Percentiles rank a stretch among this genome's conserved stretches.
Evolutionary conservation across 2,329 filamentous ascomycete genomes (phyloP).

Genomic region (Aspergillus fumigatus): DNA sequence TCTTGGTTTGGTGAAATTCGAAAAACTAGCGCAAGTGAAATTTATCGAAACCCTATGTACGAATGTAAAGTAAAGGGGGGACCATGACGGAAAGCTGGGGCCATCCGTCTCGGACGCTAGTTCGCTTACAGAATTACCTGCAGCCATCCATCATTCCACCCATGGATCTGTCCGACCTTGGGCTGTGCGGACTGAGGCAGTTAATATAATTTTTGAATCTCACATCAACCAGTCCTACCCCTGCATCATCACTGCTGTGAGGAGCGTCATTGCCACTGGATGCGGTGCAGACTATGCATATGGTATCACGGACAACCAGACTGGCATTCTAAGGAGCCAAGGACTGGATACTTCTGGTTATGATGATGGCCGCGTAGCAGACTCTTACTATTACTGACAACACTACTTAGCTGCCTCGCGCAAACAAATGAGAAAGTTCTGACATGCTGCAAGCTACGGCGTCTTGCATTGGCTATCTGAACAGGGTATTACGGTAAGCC

Average conservation of each 20-base stretch:
- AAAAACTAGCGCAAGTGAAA: neutral
- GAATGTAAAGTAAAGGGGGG: neutral
- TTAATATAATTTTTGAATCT: no score
- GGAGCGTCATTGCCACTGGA: neutral
- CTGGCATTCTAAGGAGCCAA: no score
- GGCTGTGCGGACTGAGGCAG: neutral
- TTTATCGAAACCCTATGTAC: neutral
- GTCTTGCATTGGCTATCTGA: neutral
- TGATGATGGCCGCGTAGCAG: neutral
- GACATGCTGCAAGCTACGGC: neutral
- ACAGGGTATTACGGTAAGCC: neutral
- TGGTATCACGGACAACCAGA: neutral
- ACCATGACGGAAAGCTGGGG: neutral
- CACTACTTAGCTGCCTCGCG: neutral
- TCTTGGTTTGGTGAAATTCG: neutral
- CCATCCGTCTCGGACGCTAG: neutral
- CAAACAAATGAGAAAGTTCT: neutral
- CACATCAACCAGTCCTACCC: neutral
- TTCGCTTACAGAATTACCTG: neutral
- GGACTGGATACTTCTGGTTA: neutral
- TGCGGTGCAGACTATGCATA: neutral
- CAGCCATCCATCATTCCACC: neutral
- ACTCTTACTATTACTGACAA: no score
- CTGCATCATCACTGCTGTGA: neutral
- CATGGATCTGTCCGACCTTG: neutral